phyloP scores from a whole-genome alignment of 2,329 filamentous ascomycete genomes.

The Metarhizium guizhouense region DNA sequence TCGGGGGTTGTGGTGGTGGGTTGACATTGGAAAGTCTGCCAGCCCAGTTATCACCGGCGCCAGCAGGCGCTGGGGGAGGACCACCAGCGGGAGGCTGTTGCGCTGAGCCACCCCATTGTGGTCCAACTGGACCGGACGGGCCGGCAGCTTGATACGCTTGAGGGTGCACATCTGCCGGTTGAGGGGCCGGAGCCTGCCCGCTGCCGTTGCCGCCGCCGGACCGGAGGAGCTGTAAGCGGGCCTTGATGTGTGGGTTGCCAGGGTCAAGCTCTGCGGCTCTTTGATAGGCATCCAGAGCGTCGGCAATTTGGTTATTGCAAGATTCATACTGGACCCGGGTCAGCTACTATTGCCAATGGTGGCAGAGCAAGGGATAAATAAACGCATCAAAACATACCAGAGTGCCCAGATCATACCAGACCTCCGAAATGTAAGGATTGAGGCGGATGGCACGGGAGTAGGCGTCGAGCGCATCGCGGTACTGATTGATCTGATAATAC shows the following conservation, averaged over 20 bases:
- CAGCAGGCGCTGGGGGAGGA: constrained; percentile 54
- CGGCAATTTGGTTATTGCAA: constrained; percentile 96
- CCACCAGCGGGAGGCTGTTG: constrained; percentile 42
- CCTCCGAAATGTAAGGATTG: constrained; percentile 97
- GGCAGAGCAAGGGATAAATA: constrained; percentile 14
- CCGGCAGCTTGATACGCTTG: constrained; percentile 83
- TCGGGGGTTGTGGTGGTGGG: constrained; percentile 63
- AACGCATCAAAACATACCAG: constrained; percentile 50
- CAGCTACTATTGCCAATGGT: constrained; percentile 18
- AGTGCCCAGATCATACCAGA: constrained; percentile 97
- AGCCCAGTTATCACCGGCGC: constrained; percentile 47
- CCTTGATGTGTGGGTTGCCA: constrained; percentile 90
- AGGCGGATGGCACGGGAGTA: constrained; percentile 94
- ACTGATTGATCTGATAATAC: constrained; percentile 99
- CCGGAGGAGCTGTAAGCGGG: constrained; percentile 79
- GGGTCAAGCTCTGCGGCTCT: constrained; percentile 92
- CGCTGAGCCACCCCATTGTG: constrained; percentile 79
- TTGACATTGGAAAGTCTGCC: constrained; percentile 71
- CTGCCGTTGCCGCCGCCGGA: constrained; percentile 67
- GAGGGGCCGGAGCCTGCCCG: constrained; percentile 66
- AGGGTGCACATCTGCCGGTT: constrained; percentile 92
- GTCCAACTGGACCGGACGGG: constrained; percentile 72
- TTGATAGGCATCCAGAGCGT: constrained; percentile 92
- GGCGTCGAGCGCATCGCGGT: constrained; percentile 92
- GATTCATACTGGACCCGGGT: constrained; percentile 68